Base-by-base conservation (phyloP, 768 basidiomycete species). In the Hortiboletus flavorubellus region DNA sequence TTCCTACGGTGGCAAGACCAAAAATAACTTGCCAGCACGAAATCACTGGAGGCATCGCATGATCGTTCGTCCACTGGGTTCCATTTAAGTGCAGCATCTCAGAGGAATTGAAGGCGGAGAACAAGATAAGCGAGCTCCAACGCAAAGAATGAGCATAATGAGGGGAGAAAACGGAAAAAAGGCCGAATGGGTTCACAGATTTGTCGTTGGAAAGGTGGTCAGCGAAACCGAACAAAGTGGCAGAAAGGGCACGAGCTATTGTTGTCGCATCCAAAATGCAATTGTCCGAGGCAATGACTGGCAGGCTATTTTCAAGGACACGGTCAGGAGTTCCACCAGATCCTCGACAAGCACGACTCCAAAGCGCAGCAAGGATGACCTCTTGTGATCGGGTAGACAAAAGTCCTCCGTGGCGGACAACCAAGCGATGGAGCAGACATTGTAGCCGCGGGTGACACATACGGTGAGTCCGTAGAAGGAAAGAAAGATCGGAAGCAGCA, bases 111-210 rank as follows among this genome's bases (percentile, higher is more conserved):
- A 63, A 63, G 11, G 75, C 59, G 18, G 77, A 75, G 40, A 81
- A 64, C 14, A 79, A 56, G 6, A 67, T 48, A 8, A 83, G 57
- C 45, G 75, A 76, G 38, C 57, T 67, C 82, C 82, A 83, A 9
- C 78, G 77, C 23, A 57, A 54, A 29, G 70, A 64, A 33, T 65
- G 55, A 1, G 75, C 39, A 23, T 70, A 34, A 2, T 39, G 40
- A 4, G 75, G 64, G n/a, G 68, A 62, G 49, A 80, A 72, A 40
- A 55, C 57, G 18, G 63, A 46, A 30, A 58, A 40, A 38, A 68
- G 49, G 9, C 31, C 10, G 16, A 52, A 18, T 12, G 43, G 31
- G 49, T n/a, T 51, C 9, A 16, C 8, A 12, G 39, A 44, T 30
- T 44, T 41, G 18, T 48, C 16, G 8, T 39, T 33, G n/a, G 21